These are phyloP conservation scores for Xylaria sp. DNA, from an alignment of 2,329 filamentous ascomycete genomes.

Conservation along the genomic window DNA sequence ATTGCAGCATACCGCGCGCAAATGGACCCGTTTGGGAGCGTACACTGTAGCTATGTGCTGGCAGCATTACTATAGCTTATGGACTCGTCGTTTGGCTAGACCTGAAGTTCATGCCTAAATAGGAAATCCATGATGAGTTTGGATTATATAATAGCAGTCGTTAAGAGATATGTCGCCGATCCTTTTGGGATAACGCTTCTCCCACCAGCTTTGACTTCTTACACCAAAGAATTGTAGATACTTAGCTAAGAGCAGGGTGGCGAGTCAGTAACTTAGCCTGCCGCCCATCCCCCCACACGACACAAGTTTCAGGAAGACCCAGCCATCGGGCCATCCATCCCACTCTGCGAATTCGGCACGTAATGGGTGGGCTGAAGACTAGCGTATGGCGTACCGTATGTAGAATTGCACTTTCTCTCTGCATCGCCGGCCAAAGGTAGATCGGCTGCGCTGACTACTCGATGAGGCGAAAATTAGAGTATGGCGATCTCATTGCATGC, in stretches of 20 bases:
- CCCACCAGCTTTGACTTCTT: neutral
- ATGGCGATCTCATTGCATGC: neutral
- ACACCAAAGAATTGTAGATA: constrained; percentile 2
- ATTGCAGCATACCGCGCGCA: neutral
- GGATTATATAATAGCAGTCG: neutral
- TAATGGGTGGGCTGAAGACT: constrained; percentile 11
- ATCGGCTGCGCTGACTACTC: constrained; percentile 20
- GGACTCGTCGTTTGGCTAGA: no score
- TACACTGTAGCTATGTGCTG: no score
- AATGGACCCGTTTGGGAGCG: neutral
- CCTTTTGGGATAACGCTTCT: neutral
- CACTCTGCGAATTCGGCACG: constrained; percentile 21
- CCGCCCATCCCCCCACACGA: constrained; percentile 6
- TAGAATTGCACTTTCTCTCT: neutral
- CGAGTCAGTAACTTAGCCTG: constrained; percentile 18
- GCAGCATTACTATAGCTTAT: no score
- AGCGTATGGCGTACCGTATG: neutral
- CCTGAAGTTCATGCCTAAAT: neutral
- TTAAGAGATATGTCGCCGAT: neutral
- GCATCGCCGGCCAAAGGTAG: constrained; percentile 1
- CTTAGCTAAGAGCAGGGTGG: constrained; percentile 11
- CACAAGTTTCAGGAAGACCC: constrained; percentile 10
- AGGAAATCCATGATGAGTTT: neutral
- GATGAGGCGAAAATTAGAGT: constrained; percentile 8
- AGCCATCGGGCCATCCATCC: constrained; percentile 18